Base-by-base conservation (phyloP, 768 basidiomycete species). In the Termitomyces sp. region DNA sequence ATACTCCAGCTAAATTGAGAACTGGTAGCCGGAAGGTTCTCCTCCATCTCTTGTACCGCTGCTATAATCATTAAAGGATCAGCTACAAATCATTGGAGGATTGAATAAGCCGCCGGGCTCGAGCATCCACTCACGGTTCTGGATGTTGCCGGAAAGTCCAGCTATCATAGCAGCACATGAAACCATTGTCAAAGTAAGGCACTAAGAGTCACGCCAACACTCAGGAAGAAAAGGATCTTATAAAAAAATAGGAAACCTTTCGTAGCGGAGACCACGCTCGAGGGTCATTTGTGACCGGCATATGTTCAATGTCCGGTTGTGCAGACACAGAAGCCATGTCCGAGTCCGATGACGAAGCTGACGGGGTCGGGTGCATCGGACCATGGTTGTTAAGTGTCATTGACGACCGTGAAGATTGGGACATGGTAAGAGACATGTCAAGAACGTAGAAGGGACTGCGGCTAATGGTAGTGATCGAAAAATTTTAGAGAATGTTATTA, bases 1-100 rank as follows among this genome's bases (percentile, higher is more conserved):
- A 92, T 73, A 58, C 82, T 82, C 69, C 84, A 76, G 59, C 88
- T 86, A 57, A 93, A 85, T 61, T 89, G 79, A 12, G 77, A 69
- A 49, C 77, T 74, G 0, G 82, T 82, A 1, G 90, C 85, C 44
- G 81, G 79, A 37, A 93, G 75, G 20, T 88, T 77, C 2, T 62
- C 62, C 61, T 86, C 77, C 72, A 91, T 85, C 55, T 83, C 69
- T 27, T 79, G 69, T 34, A 89, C 86, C 10, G 85, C 82, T 43
- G 89, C 89, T 91, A 57, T 4, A 47, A 10, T 27, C 18, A 20
- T 52, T 61, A 12, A 36, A 27, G 32, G n/a, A 39, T 53, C 22
- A 32, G 45, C 12, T 10, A 39, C 26, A 27, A 20, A n/a, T n/a
- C n/a, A n/a, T n/a, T n/a, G n/a, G n/a, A n/a, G n/a, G 6, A 43